Evolutionary conservation across 208 protist species (phyloP).

Genomic region (Trypanosoma brucei): DNA sequence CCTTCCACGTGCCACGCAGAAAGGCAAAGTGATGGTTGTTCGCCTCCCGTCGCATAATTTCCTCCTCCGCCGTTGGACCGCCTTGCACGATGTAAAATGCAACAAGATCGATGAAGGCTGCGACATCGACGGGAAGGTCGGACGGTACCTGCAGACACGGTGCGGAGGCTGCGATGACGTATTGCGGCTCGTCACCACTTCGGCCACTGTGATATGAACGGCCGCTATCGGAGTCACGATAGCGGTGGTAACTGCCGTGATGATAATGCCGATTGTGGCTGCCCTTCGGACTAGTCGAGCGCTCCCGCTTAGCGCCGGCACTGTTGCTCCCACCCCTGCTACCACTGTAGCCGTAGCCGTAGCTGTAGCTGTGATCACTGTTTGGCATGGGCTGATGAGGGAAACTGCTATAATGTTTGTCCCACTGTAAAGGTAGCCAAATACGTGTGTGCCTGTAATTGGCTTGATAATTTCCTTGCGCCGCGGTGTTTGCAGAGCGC

Average conservation of each 20-base stretch:
- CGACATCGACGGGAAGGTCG: conserved; percentile 51
- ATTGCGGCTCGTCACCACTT: conserved; percentile 12
- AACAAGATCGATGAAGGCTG: conserved; percentile 63
- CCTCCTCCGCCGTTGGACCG: conserved; percentile 74
- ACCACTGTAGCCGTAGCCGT: not conserved
- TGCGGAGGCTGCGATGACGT: conserved; percentile 18
- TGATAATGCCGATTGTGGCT: not conserved
- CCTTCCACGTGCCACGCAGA: conserved; percentile 36
- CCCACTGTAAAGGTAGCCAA: too few relatives aligned
- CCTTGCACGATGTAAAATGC: conserved; percentile 57
- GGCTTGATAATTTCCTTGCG: too few relatives aligned
- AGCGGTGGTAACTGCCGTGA: not conserved
- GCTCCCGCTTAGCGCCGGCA: conserved; percentile 3
- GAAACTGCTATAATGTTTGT: not conserved
- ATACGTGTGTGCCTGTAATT: too few relatives aligned
- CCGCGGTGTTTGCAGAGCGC: too few relatives aligned
- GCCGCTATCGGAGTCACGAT: not conserved
- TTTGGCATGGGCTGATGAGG: not conserved
- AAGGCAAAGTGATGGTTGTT: conserved; percentile 68
- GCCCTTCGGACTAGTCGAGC: conserved; percentile 16
- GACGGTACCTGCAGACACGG: conserved; percentile 15
- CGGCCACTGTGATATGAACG: conserved; percentile 7
- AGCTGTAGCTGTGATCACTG: not conserved
- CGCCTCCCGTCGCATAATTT: conserved; percentile 61
- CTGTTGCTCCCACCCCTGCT: not conserved